phyloP scores from a whole-genome alignment of 2,329 filamentous ascomycete genomes.

The Ophiobolus disseminans region DNA sequence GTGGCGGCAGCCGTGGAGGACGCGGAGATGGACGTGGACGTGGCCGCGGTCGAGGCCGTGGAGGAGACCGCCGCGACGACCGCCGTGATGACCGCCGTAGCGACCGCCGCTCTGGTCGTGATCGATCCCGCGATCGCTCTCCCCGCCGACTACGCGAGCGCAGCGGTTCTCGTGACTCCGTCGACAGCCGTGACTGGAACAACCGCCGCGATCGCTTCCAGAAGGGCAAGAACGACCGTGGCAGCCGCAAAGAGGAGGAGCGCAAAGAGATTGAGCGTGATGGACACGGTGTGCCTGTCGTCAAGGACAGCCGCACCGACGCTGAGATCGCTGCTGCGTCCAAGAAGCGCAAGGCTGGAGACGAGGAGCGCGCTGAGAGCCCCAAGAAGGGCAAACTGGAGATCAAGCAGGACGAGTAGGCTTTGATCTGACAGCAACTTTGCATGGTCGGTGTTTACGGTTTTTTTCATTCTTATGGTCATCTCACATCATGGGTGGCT shows the following conservation, averaged over 20 bases:
- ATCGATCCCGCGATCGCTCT: conserved; percentile 21
- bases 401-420: conserved; percentile 44
- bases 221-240: conserved; percentile 35
- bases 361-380: conserved; percentile 21
- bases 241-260: conserved; percentile 25
- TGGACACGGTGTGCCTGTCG: conserved; percentile 34
- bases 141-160: conserved; percentile 33
- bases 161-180: conserved; percentile 24
- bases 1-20: conserved; percentile 35
- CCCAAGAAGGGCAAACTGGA: conserved; percentile 46
- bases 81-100: conserved; percentile 32
- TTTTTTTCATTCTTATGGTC: conserved; percentile 12
- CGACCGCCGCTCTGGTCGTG: conserved; percentile 16
- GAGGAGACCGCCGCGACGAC: conserved; percentile 30
- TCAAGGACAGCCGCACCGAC: conserved; percentile 31
- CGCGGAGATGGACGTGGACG: conserved; percentile 38
- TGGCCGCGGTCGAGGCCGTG: conserved; percentile 28
- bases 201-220: conserved; percentile 45
- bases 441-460: conserved; percentile 20
- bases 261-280: conserved; percentile 32
- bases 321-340: conserved; percentile 19
- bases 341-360: conserved; percentile 46
- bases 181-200: conserved; percentile 37
- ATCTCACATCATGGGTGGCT: conserved; percentile 7
- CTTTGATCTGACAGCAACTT: not conserved